phyloP scores from a whole-genome alignment of 1,139 yeast species.

The Ogataea hybrid region DNA sequence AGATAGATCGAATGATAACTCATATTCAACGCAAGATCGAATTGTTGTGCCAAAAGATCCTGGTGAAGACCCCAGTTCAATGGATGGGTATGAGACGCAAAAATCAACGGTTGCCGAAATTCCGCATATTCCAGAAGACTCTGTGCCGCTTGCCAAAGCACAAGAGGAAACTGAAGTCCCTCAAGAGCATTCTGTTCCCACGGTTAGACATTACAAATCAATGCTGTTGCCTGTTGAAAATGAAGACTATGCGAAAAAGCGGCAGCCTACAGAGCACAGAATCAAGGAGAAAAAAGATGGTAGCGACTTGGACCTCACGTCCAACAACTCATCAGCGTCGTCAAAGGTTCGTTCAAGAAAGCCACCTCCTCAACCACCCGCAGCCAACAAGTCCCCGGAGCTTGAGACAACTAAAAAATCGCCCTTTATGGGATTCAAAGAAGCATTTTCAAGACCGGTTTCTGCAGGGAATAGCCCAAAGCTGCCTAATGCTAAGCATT shows the following conservation, averaged over 20 bases:
- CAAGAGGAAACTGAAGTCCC: not conserved
- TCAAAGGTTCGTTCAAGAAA: constrained; percentile 14
- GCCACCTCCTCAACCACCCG: constrained; percentile 17
- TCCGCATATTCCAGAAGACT: no score
- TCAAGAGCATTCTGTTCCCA: not conserved
- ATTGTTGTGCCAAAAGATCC: no score
- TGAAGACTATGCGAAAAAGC: not conserved
- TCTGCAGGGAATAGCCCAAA: constrained; percentile 13
- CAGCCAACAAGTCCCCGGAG: not conserved
- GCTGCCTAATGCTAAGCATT: constrained; percentile 16
- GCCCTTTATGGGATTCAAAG: constrained; percentile 19
- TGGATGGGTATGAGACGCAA: no score
- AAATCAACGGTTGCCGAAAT: no score
- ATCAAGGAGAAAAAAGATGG: not conserved
- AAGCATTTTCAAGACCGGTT: constrained; percentile 19
- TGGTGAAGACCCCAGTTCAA: no score
- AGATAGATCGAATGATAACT: no score
- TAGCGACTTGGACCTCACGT: not conserved
- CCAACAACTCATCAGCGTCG: constrained; percentile 8
- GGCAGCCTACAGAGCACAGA: not conserved
- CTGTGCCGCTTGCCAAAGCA: no score
- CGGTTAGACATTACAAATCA: constrained; percentile 2
- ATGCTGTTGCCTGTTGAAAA: constrained; percentile 7
- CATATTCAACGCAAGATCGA: no score
- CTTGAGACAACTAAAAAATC: constrained; percentile 14